Evolutionary conservation across 345 rosid genomes (phyloP).

Genomic region (Citrus inodora): DNA sequence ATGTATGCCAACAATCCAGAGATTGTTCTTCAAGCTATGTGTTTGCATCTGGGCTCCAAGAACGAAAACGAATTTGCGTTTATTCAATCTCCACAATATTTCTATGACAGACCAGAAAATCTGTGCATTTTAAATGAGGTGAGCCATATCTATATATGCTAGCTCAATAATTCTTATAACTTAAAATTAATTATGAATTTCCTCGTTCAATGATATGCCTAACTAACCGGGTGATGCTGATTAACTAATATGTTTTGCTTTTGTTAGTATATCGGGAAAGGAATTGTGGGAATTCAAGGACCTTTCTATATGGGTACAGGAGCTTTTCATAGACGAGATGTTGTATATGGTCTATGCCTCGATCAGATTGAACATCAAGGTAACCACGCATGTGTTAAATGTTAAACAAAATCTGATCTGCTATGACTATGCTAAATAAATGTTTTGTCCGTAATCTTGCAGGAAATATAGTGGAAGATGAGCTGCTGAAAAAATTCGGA

Average conservation of each 20-base stretch:
- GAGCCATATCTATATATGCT: not conserved
- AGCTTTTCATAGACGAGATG: conserved; percentile 56
- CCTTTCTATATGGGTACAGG: conserved; percentile 50
- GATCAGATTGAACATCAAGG: conserved; percentile 20
- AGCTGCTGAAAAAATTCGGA: conserved; percentile 36
- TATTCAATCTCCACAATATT: conserved; percentile 53
- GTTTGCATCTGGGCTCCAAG: conserved; percentile 30
- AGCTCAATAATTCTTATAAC: not conserved
- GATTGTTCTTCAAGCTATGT: conserved; percentile 47
- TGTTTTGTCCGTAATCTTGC: not conserved
- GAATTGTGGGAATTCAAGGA: conserved; percentile 57
- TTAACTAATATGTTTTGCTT: not conserved
- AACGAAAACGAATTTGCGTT: conserved; percentile 30
- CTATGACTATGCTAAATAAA: too few species aligned
- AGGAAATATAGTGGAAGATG: conserved; percentile 25
- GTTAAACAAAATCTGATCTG: too few species aligned
- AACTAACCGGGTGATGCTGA: not conserved
- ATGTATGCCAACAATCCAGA: conserved; percentile 59
- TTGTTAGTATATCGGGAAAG: conserved; percentile 27
- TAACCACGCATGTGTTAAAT: not conserved
- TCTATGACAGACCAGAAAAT: conserved; percentile 34
- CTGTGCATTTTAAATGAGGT: conserved; percentile 25
- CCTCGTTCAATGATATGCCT: not conserved
- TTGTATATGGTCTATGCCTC: conserved; percentile 48
- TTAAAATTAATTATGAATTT: not conserved